A percentile compares a stretch with the other conserved stretches of the same genome.
These are phyloP conservation scores for Botrytis deweyae DNA, from an alignment of 2,329 filamentous ascomycete species.

Conservation along the genomic window DNA sequence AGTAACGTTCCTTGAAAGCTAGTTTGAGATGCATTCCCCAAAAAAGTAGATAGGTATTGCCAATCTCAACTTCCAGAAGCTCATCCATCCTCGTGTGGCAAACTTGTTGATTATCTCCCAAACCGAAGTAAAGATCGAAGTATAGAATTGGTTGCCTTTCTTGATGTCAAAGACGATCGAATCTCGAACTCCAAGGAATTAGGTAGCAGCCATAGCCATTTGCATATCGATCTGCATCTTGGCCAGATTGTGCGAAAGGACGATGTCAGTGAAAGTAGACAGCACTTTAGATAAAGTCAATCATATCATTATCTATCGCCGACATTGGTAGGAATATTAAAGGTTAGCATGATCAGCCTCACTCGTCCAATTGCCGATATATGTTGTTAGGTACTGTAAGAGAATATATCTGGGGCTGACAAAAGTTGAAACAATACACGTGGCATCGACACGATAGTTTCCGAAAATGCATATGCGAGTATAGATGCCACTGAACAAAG, in stretches of 20 bases:
- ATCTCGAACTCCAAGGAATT: neutral
- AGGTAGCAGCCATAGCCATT: neutral
- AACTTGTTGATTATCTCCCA: neutral
- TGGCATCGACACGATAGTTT: conserved; percentile 13
- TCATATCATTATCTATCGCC: neutral
- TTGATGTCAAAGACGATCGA: neutral
- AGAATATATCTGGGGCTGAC: neutral
- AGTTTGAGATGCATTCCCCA: neutral
- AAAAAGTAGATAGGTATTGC: neutral
- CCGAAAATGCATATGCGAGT: neutral
- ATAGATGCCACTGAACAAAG: neutral
- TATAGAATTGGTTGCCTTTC: neutral
- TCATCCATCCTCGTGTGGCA: neutral
- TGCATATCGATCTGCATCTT: neutral
- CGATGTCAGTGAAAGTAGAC: neutral
- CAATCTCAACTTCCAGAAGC: neutral
- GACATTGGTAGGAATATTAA: neutral
- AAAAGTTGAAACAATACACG: conserved; percentile 15
- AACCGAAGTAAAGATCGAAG: neutral
- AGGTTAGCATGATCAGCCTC: neutral
- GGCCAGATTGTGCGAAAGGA: neutral
- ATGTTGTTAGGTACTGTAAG: neutral
- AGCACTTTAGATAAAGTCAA: neutral
- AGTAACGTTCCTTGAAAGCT: neutral
- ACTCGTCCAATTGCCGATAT: neutral